These are phyloP conservation scores for Suhomyces sp. DNA, from an alignment of 805 yeast genomes.

Conservation along the genomic window DNA sequence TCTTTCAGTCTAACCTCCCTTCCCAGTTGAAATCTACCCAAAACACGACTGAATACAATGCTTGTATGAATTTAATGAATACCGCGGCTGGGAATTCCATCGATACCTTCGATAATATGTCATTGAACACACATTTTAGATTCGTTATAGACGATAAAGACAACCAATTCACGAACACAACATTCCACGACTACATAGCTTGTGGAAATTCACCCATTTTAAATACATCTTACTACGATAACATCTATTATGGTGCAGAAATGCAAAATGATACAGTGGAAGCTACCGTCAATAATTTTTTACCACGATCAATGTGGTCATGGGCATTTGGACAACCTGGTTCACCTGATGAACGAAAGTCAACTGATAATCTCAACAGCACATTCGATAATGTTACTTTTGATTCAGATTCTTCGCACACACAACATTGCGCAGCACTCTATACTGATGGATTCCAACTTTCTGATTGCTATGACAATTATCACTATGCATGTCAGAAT, in stretches of 20 bases:
- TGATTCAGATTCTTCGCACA: constrained; percentile 15
- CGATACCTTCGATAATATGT: constrained; percentile 11
- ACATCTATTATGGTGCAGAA: background rate
- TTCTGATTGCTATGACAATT: constrained; percentile 59
- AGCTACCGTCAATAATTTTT: constrained; percentile 21
- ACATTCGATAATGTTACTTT: background rate
- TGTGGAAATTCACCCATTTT: constrained; percentile 73
- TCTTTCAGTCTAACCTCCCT: constrained; percentile 9
- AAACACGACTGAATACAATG: constrained; percentile 1
- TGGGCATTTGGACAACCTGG: constrained; percentile 68
- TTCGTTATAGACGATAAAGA: constrained; percentile 34
- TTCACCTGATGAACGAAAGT: constrained; percentile 32
- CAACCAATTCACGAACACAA: constrained; percentile 35
- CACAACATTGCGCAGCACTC: constrained; percentile 43
- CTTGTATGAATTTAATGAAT: constrained; percentile 2
- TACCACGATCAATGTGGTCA: constrained; percentile 58
- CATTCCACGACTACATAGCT: constrained; percentile 39
- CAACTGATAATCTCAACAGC: background rate
- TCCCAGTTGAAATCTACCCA: constrained; percentile 1
- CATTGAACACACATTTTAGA: constrained; percentile 24
- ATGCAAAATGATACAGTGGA: constrained; percentile 20
- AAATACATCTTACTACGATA: constrained; percentile 30
- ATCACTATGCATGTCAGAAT: constrained; percentile 57
- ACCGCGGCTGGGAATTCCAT: background rate
- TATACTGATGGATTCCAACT: constrained; percentile 58